A percentile compares a stretch with the other conserved stretches of the same genome.
These are phyloP conservation scores for Helotiales sp. DNA, from an alignment of 2,329 filamentous ascomycete species.

Conservation along the genomic window DNA sequence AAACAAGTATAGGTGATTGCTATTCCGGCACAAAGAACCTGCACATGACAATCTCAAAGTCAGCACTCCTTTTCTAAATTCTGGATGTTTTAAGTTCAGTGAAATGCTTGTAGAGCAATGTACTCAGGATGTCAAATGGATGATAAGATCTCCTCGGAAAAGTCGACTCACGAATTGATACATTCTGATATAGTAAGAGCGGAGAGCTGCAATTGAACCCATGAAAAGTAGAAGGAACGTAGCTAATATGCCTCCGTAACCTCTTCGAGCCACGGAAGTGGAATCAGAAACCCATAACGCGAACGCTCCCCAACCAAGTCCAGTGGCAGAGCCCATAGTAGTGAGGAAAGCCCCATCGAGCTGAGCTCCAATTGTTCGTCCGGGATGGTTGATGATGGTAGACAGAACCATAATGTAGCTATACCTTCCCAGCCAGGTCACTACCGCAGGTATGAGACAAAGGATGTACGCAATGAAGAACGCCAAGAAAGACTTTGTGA, in stretches of 20 bases:
- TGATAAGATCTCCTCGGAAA: too few species aligned
- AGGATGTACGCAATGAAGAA: conserved; percentile 57
- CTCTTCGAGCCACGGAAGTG: conserved; percentile 44
- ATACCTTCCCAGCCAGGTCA: conserved; percentile 53
- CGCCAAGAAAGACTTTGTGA: conserved; percentile 55
- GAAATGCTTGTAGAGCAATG: too few species aligned
- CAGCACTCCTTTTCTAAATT: too few species aligned
- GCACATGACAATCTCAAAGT: too few species aligned
- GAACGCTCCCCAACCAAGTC: conserved; percentile 55
- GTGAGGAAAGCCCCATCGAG: conserved; percentile 56
- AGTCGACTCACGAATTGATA: conserved; percentile 58
- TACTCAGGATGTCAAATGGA: too few species aligned
- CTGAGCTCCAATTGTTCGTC: conserved; percentile 55
- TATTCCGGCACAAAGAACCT: conserved; percentile 55
- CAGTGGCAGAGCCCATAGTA: conserved; percentile 52
- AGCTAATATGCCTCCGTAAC: conserved; percentile 56
- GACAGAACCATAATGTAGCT: conserved; percentile 58
- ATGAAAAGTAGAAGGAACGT: conserved; percentile 56
- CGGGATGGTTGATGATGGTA: conserved; percentile 58
- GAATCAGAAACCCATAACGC: conserved; percentile 55
- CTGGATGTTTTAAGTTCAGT: too few species aligned
- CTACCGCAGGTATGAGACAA: conserved; percentile 50
- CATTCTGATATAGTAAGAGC: conserved; percentile 55
- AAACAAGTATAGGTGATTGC: conserved; percentile 54
- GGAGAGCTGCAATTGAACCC: conserved; percentile 49